Base-by-base conservation (phyloP, 208 protist species). In the Leishmania guyanensis region DNA sequence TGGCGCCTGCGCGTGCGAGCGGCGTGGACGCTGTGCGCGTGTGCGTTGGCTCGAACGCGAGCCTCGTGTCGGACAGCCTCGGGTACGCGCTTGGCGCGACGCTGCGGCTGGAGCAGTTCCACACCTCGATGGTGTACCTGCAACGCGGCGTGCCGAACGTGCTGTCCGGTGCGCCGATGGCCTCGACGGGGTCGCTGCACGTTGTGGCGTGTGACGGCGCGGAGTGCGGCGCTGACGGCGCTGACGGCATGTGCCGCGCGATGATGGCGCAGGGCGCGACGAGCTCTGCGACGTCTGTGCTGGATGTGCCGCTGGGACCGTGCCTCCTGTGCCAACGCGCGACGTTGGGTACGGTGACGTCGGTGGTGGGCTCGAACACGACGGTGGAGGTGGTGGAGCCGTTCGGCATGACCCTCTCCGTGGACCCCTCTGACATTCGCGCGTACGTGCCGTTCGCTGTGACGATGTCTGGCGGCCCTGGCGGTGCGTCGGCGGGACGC, bases 281-380 rank as follows among this genome's bases (percentile, higher is more conserved):
- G 71, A 60, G 50, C 50, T 60, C 71, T 22, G 50, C 71, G 50
- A 60, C 71, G 50, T 33, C 26, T 56, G 39, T 36, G 43, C 75
- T 78, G 75, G 16, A 68, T 58, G 88, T 83, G 48, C 74, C 82
- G 12, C 73, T 85, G n/a, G 91, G 91, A 43, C 60, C 51, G 14
- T 94, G 89, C 77, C 60, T 88, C 51, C 51, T 94, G 54, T 94
- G 91, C 77, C 89, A 94, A 78, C 71, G 90, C 64, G 82, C 84
- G 36, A 33, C 78, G 5, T 10, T 3, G 36, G 36, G 36, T 39
- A 39, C 36, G 29, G 3, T 36, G 29, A 50, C 58, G 20, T 84
- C 76, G 0, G 73, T 88, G 16, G 85, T 86, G 2, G 89, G 83
- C 26, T 75, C 89, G 33, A 77, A 81, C 58, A 86, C 73, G 53